Base-by-base conservation (phyloP, 2,329 filamentous ascomycete species). In the Tolypocladium cylindrosporum region DNA sequence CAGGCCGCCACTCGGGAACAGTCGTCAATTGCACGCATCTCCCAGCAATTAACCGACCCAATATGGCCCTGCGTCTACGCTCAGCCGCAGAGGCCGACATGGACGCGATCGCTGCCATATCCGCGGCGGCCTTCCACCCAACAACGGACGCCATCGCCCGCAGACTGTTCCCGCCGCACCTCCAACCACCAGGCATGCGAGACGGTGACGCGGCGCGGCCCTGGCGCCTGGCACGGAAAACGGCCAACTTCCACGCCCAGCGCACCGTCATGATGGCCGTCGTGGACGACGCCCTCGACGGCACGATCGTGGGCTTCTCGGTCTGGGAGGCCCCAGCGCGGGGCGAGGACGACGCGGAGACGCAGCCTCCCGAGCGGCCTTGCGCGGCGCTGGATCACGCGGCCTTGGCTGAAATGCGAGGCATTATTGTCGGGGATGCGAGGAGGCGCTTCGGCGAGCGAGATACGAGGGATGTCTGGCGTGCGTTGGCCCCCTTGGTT, bases 21-120 rank as follows among this genome's bases (percentile, higher is more conserved):
- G 31, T 8, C 31, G 31, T 34, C 31, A 34, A 34, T 34, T 34
- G 31, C 31, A 34, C 31, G 31, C 31, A 34, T 8, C 31, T 7
- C 31, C 31, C 31, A 8, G 7, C 7, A 8, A 34, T 9, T 34
- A 34, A 7, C 8, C 1, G 31, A 34, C 31, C 31, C 31, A 34
- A 34, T 50, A 64, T 64, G 62, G 13, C 58, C 19, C 40, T 64
- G 11, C n/a, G 31, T n/a, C 40, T 62, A 39, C 61, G 62, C 37
- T 31, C 36, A 3, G 62, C 62, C 24, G 56, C 55, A n/a, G 57
- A 59, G 24, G 45, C 55, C 13, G 62, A 64, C 14, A 24, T 62
- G 4, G 55, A 56, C 31, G 50, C 55, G 39, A 59, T 64, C 37
- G 62, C 56, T 10, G 48, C 52, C 13, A 51, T 64, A 24, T 57